Evolutionary conservation across 495 filamentous ascomycete genomes (phyloP), one percentile per base, ranked within the genome.

Genomic region (Penicillium maclennaniae): DNA sequence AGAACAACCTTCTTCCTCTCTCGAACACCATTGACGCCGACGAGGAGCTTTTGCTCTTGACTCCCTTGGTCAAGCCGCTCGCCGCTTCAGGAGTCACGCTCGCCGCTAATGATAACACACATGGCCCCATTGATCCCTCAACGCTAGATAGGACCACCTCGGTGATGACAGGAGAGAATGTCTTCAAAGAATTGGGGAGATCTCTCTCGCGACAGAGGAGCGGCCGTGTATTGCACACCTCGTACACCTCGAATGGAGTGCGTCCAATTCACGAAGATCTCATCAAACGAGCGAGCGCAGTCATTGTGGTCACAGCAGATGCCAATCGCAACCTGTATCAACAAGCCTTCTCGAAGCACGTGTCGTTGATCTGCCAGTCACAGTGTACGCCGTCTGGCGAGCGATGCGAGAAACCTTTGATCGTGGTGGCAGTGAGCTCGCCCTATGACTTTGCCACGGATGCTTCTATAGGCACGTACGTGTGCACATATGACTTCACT

Each of bases 381-480:
- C 77, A 82, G 47, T 78, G 73, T 44, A 73, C 76, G 9, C 63
- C 73, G 7, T 68, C 79, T 7, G 81, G 79, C 4, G 81, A 85
- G 51, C 78, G 76, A 50, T 65, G 69, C 7, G 82, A 83, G 59
- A 86, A 83, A 61, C 84, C 84, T 6, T 69, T 96, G 27, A 78
- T 95, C 38, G 91, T 95, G 27, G 85, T 95, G n/a, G 84, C 89
- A 3, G 89, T 91, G 47, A 95, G 89, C 68, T 95, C 90, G 7
- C 91, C 91, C 1, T 96, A 95, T 67, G 91, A 96, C 67, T 96
- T 96, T 68, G 91, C 89, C n/a, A 91, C 88, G 83, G 91, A 96
- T 54, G 82, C 84, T 47, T 79, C 84, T 4, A 88, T 96, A 26
- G 87, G 86, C 8, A 95, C 91, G 4, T 96, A 95, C 63, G 78